A percentile compares a stretch with the other conserved stretches of the same genome.
phyloP scores from a whole-genome alignment of 1,139 yeast species.

The Pichia kudriavzevii region DNA sequence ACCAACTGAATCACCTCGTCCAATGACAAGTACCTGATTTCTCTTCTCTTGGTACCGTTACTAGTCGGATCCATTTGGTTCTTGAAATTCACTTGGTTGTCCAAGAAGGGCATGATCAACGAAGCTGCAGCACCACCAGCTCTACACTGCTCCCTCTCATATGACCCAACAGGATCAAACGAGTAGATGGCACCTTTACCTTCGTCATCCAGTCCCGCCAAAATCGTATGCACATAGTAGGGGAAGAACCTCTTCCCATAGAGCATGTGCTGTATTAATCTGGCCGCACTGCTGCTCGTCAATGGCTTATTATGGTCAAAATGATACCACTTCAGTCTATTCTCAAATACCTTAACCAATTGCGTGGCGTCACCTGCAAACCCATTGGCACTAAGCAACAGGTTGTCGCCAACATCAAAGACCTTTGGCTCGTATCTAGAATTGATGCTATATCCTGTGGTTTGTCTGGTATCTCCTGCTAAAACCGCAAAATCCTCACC shows the following conservation, averaged over 20 bases:
- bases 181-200: conserved; percentile 95
- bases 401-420: conserved; percentile 80
- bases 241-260: conserved; percentile 96
- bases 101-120: conserved; percentile 93
- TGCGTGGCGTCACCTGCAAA: conserved; percentile 94
- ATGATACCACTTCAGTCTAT: conserved; percentile 87
- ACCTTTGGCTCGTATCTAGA: conserved; percentile 90
- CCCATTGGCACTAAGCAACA: conserved; percentile 88
- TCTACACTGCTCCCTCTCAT: conserved; percentile 94
- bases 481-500: conserved; percentile 95
- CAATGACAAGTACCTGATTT: conserved; percentile 55
- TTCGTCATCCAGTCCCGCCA: conserved; percentile 91
- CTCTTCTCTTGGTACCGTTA: conserved; percentile 56
- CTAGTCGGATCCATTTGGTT: conserved; percentile 79
- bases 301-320: conserved; percentile 69
- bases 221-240: conserved; percentile 87
- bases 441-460: conserved; percentile 88
- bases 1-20: conserved; percentile 86
- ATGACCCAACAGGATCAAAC: conserved; percentile 96
- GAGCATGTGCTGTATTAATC: conserved; percentile 82
- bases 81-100: conserved; percentile 92
- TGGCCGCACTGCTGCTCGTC: conserved; percentile 69
- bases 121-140: conserved; percentile 98
- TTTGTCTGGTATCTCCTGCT: conserved; percentile 97
- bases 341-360: conserved; percentile 66